These are phyloP conservation scores for Dinochytrium kinnereticum DNA, from an alignment of 371 early-diverging fungal species.

Conservation along the genomic window DNA sequence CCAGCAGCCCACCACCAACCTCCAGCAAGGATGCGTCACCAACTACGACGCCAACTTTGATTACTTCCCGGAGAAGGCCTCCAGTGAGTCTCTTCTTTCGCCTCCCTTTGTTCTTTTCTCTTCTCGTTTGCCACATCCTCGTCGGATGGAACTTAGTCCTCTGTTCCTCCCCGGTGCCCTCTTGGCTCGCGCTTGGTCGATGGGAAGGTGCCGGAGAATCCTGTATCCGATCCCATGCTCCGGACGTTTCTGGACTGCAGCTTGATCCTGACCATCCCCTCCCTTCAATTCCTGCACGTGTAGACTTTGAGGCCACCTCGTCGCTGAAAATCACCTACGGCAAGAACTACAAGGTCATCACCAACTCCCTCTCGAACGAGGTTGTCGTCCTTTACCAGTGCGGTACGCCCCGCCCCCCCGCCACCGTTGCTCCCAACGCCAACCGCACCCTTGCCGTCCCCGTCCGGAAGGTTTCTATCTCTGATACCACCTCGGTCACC, in stretches of 20 bases:
- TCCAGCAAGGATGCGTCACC: constrained; percentile 19
- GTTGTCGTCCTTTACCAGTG: constrained; percentile 45
- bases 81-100: constrained; percentile 22
- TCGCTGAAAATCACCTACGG: constrained; percentile 32
- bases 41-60: constrained; percentile 30
- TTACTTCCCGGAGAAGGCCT: constrained; percentile 46
- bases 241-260: neutral
- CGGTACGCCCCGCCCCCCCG: constrained; percentile 39
- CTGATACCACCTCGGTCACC: constrained; percentile 37
- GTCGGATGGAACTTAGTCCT: too few species aligned
- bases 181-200: too few species aligned
- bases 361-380: constrained; percentile 31
- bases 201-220: neutral
- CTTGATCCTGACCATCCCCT: neutral
- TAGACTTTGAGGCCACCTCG: neutral
- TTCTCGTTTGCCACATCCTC: too few species aligned
- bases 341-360: constrained; percentile 47
- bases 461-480: constrained; percentile 28
- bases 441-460: constrained; percentile 37
- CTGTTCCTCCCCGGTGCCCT: too few species aligned
- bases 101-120: neutral
- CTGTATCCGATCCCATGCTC: neutral
- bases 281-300: neutral
- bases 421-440: constrained; percentile 21
- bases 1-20: constrained; percentile 15